Percentiles rank a stretch among this genome's conserved stretches.
phyloP scores from a whole-genome alignment of 306 rosid genomes.

The Bauhinia variegata region DNA sequence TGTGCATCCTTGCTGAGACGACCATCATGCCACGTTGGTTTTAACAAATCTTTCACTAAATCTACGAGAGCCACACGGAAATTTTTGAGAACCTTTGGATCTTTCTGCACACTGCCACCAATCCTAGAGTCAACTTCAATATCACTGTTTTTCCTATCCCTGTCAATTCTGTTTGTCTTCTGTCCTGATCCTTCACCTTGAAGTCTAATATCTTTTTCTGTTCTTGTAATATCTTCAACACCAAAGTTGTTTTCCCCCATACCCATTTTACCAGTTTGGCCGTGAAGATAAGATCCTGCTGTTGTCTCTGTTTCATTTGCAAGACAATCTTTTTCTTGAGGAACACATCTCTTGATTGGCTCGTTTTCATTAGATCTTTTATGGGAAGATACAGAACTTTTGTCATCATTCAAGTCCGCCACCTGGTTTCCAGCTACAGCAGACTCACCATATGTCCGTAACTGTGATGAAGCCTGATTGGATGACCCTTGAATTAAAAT shows the following conservation, averaged over 20 bases:
- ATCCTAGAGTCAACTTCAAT: conserved; percentile 48
- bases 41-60: conserved; percentile 79
- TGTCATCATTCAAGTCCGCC: conserved; percentile 60
- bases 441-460: conserved; percentile 44
- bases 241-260: conserved; percentile 43
- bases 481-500: conserved; percentile 53
- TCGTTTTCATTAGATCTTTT: conserved; percentile 55
- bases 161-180: conserved; percentile 52
- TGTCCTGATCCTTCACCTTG: conserved; percentile 52
- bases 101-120: conserved; percentile 56
- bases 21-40: conserved; percentile 91
- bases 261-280: conserved; percentile 49
- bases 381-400: conserved; percentile 81
- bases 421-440: conserved; percentile 52
- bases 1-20: conserved; percentile 81
- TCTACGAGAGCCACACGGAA: conserved; percentile 81
- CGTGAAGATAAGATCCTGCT: conserved; percentile 53
- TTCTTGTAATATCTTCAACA: conserved; percentile 40
- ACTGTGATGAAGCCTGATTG: conserved; percentile 43
- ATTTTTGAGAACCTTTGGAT: conserved; percentile 54
- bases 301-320: conserved; percentile 62
- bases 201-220: conserved; percentile 44
- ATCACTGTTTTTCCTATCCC: conserved; percentile 48
- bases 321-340: conserved; percentile 52
- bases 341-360: conserved; percentile 43